phyloP scores from a whole-genome alignment of 140 eudicot species.

The Flaveria floridana region DNA sequence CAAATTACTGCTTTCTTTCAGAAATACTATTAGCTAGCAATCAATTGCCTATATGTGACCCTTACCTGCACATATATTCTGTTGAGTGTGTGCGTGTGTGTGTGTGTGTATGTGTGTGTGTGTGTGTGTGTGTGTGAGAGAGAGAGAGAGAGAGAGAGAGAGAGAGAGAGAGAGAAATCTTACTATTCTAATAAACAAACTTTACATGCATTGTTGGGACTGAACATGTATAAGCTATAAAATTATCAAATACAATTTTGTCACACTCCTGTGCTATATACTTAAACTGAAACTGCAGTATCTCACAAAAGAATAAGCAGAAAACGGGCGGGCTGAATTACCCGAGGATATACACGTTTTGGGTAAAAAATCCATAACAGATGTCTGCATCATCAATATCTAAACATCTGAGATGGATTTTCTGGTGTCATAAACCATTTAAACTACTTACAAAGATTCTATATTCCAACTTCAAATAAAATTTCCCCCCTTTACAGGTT shows the following conservation, averaged over 20 bases:
- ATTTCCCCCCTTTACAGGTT: constrained; percentile 12
- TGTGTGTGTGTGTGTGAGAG: background rate
- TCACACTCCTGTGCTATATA: constrained; percentile 32
- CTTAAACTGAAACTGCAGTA: constrained; percentile 31
- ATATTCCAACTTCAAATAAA: background rate
- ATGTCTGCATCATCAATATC: constrained; percentile 32
- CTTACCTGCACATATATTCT: background rate
- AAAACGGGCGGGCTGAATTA: background rate
- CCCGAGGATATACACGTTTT: background rate
- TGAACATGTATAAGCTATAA: constrained; percentile 36
- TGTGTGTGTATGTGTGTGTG: no score
- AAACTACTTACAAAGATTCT: constrained; percentile 23
- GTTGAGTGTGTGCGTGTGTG: no score
- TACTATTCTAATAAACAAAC: constrained; percentile 25
- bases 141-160: constrained; percentile 11
- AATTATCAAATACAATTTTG: constrained; percentile 26
- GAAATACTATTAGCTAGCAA: no score
- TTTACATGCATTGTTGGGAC: constrained; percentile 15
- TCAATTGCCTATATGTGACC: no score
- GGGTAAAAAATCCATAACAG: constrained; percentile 37
- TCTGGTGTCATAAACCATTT: constrained; percentile 20
- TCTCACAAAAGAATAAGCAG: constrained; percentile 27
- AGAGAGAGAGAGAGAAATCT: constrained; percentile 2
- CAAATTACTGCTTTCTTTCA: no score
- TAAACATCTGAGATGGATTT: constrained; percentile 35